Conservation (phyloP, 768 basidiomycete genomes). For the Termitomyces sp. region DNA sequence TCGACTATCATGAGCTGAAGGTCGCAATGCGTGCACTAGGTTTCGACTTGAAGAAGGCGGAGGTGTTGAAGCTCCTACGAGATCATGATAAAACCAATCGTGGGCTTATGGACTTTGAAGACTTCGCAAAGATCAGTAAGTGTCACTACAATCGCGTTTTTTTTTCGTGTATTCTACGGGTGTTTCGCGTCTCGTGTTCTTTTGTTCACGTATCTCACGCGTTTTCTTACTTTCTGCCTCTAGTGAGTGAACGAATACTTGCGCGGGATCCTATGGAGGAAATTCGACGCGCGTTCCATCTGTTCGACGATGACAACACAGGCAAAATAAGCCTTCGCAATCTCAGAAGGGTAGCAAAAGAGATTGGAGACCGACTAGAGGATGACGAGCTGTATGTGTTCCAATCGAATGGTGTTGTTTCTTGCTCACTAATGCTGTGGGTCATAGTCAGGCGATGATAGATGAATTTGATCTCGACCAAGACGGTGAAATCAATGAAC, state of each 20-base stretch:
- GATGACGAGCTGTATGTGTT: constrained; percentile 90
- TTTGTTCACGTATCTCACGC: constrained; percentile 1
- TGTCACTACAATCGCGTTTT: not conserved
- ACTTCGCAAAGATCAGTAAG: constrained; percentile 91
- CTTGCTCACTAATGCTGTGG: not conserved
- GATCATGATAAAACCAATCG: constrained; percentile 85
- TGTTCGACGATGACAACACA: constrained; percentile 95
- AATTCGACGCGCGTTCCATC: constrained; percentile 90
- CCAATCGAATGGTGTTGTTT: not conserved
- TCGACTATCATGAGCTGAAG: constrained; percentile 99
- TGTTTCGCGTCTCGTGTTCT: not conserved
- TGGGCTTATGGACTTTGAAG: constrained; percentile 86
- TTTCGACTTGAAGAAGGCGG: constrained; percentile 97
- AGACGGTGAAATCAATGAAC: constrained; percentile 95
- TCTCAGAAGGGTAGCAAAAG: constrained; percentile 89
- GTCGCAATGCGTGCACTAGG: constrained; percentile 98
- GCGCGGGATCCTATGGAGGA: constrained; percentile 96
- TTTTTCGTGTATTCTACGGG: not conserved
- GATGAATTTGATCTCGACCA: constrained; percentile 99
- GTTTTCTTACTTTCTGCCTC: constrained; percentile 10
- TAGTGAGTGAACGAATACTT: constrained; percentile 93
- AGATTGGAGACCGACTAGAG: constrained; percentile 91
- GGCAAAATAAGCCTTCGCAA: constrained; percentile 93
- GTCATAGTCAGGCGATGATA: constrained; percentile 94
- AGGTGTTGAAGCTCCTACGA: constrained; percentile 89